These are phyloP conservation scores for Cercis canadensis DNA, from an alignment of 306 rosid genomes.

Conservation along the genomic window DNA sequence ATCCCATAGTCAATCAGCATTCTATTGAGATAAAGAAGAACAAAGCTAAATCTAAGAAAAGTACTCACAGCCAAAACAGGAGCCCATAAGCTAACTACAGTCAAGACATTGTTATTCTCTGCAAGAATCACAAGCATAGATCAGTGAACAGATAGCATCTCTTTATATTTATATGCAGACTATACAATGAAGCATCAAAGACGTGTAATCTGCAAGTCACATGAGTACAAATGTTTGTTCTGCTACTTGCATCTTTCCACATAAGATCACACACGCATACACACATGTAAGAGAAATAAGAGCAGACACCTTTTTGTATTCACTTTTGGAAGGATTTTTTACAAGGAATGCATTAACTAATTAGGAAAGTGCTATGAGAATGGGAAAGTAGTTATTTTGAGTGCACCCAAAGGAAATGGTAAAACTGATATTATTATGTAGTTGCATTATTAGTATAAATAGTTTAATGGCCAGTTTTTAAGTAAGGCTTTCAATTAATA, in stretches of 20 bases:
- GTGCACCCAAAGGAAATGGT: no score
- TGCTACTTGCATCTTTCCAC: background rate
- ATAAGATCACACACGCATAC: no score
- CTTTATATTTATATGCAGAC: slow-evolving; percentile 3
- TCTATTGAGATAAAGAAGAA: background rate
- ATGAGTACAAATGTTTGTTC: background rate
- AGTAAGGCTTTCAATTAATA: no score
- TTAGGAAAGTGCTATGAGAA: no score
- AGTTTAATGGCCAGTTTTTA: no score
- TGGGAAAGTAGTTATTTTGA: no score
- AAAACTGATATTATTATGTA: no score
- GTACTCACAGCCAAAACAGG: slow-evolving; percentile 97
- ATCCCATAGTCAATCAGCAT: slow-evolving; percentile 23
- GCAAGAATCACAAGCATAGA: slow-evolving; percentile 46
- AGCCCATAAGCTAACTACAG: slow-evolving; percentile 86
- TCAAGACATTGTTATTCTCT: slow-evolving; percentile 79
- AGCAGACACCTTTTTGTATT: no score
- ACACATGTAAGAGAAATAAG: no score
- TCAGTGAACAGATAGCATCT: slow-evolving; percentile 35
- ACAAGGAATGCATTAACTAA: no score
- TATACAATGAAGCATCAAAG: background rate
- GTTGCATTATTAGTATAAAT: no score
- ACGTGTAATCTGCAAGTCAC: background rate
- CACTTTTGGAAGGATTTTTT: no score
- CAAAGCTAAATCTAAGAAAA: slow-evolving; percentile 7